These are phyloP conservation scores for Fusarium nisikadoi DNA, from an alignment of 2,329 filamentous ascomycete species.

Conservation along the genomic window DNA sequence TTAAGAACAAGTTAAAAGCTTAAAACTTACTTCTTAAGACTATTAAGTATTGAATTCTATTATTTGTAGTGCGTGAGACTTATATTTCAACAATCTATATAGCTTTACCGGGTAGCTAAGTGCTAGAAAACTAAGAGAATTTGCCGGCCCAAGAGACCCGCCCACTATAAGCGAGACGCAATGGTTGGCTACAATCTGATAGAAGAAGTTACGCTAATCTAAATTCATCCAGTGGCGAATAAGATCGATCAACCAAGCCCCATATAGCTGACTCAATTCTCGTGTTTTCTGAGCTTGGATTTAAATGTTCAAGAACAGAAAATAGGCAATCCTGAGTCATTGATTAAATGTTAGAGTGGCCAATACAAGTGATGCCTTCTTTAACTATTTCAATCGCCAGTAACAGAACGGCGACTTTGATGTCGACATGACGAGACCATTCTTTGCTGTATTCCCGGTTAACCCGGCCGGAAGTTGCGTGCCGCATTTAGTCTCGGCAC, in stretches of 20 bases:
- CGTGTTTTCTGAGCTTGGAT: too few relatives aligned
- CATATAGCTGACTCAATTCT: background rate
- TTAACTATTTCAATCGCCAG: background rate
- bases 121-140: background rate
- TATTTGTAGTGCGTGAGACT: fast-evolving
- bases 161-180: fast-evolving
- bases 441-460: background rate
- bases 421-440: background rate
- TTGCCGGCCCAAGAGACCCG: fast-evolving
- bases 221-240: background rate
- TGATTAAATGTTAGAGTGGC: too few relatives aligned
- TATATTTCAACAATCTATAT: fast-evolving
- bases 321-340: background rate
- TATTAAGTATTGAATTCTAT: fast-evolving
- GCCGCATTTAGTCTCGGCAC: conserved; percentile 17
- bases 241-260: fast-evolving
- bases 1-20: fast-evolving
- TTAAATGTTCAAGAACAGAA: background rate
- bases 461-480: conserved; percentile 24
- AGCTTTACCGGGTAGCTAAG: background rate
- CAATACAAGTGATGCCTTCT: background rate
- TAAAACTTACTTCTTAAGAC: fast-evolving
- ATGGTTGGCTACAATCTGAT: background rate
- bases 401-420: background rate
- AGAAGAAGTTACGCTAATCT: background rate